Base-by-base conservation (phyloP, 768 basidiomycete species). In the Glaciozyma antarctica region DNA sequence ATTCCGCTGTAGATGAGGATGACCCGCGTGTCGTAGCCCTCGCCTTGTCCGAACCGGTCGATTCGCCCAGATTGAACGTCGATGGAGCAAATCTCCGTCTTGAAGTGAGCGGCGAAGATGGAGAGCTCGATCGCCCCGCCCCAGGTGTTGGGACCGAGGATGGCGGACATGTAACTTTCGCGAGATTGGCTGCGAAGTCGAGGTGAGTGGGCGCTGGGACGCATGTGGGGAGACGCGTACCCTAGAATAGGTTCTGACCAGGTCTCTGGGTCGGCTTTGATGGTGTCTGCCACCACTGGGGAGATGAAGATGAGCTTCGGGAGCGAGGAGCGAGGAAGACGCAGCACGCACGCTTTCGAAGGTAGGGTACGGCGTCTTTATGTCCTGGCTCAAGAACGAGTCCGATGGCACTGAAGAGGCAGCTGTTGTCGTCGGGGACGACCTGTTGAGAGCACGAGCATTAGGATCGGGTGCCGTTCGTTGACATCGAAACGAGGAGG, bases 341-440 rank as follows among this genome's bases (percentile, higher is more conserved):
- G 45, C n/a, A 52, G 65, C 67, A 62, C 63, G 28, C 56, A 92
- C 91, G 83, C 77, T 88, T 81, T 49, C 93, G 82, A 73, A 95
- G 82, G 66, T 80, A 77, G 30, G 80, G 78, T 3, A 87, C 87
- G 64, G 85, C 85, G n/a, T 81, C 76, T 17, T 87, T 85, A 8
- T 53, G 41, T 63, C 84, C 84, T 72, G 93, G 90, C 73, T 87
- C 85, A 72, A 97, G 93, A 2, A 94, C 79, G 49, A 94, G 78
- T 21, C 88, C 89, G 53, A 90, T 80, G 4, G 91, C 85, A 5
- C 87, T 87, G 78, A 97, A 98, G 38, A 98, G 79, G 76, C 94
- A 98, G 2, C 90, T 88, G 73, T 98, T 98, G 77, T 98, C 94
- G 73, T 98, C 94, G n/a, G 92, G 93, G 22, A 94, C 90, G 62